Conservation (phyloP, 192 early-diverging fungal genomes). For the Rhizoclosmatium globosum region DNA sequence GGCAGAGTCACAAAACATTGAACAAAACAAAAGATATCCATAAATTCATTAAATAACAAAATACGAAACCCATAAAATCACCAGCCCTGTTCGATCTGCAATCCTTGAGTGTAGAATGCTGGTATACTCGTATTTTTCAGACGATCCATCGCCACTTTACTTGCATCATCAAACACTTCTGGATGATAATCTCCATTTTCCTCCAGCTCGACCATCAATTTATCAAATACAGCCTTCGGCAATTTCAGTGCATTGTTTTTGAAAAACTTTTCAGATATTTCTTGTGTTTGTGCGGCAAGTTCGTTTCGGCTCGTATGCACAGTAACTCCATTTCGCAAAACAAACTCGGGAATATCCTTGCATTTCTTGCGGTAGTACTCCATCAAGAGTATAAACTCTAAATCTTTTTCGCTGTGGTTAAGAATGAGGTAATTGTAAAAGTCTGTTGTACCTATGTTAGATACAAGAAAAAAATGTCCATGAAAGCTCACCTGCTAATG, state of each 20-base stretch:
- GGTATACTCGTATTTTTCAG: conserved; percentile 21
- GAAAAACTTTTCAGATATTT: conserved; percentile 20
- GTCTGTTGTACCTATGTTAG: not conserved
- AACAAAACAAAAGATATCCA: not conserved
- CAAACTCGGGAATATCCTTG: conserved; percentile 30
- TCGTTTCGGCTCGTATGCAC: conserved; percentile 27
- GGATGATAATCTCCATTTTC: conserved; percentile 20
- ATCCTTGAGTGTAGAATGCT: conserved; percentile 28
- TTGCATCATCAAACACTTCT: conserved; percentile 22
- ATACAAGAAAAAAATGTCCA: not conserved
- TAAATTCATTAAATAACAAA: not conserved
- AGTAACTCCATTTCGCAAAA: conserved; percentile 29
- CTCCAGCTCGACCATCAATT: not conserved
- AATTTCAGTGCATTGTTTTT: conserved; percentile 5
- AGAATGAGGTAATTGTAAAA: conserved; percentile 25
- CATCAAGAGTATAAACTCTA: conserved; percentile 22
- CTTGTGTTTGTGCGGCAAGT: not conserved
- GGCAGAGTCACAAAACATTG: not conserved
- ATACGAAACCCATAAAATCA: not conserved
- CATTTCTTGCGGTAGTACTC: conserved; percentile 25
- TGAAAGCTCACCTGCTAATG: conserved; percentile 17
- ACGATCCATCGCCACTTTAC: conserved; percentile 22
- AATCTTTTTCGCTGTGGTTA: conserved; percentile 14
- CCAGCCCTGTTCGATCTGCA: conserved; percentile 22
- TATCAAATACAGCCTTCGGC: not conserved